Conservation (phyloP, 1,284 basidiomycete species). For the Mrakiaceae sp. region DNA sequence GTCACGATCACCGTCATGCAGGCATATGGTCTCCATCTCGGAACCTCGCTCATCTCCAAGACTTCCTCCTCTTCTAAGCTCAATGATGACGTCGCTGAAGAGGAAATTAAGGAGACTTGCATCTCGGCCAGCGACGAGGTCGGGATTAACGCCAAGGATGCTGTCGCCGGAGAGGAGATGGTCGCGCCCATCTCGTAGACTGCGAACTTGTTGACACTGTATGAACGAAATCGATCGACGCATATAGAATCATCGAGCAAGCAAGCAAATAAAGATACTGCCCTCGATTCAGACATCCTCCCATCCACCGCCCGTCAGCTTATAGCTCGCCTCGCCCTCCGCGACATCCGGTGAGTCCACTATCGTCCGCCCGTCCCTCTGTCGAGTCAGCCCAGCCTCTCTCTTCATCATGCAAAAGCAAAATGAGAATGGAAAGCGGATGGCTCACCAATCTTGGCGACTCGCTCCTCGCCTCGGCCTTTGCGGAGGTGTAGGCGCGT, state of each 20-base stretch:
- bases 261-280: too few relatives aligned
- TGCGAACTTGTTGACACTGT: background rate
- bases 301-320: slow-evolving; percentile 10
- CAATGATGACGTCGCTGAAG: background rate
- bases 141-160: slow-evolving; percentile 5
- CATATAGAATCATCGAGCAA: too few relatives aligned
- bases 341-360: slow-evolving; percentile 12
- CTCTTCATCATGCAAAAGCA: background rate
- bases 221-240: too few relatives aligned
- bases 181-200: background rate
- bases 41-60: background rate
- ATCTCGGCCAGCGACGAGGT: background rate
- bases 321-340: slow-evolving; percentile 13
- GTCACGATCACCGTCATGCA: background rate
- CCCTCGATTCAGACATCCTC: background rate
- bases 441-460: slow-evolving; percentile 1
- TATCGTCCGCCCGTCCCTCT: too few relatives aligned
- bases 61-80: too few relatives aligned
- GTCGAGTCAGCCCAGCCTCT: background rate
- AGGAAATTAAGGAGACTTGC: background rate
- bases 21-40: slow-evolving; percentile 9
- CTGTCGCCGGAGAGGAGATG: background rate
- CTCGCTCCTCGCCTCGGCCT: slow-evolving; percentile 11
- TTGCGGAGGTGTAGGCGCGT: slow-evolving; percentile 15
- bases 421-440: background rate